Base-by-base conservation (phyloP, 2,329 filamentous ascomycete species). In the Setomelanomma holmii region DNA sequence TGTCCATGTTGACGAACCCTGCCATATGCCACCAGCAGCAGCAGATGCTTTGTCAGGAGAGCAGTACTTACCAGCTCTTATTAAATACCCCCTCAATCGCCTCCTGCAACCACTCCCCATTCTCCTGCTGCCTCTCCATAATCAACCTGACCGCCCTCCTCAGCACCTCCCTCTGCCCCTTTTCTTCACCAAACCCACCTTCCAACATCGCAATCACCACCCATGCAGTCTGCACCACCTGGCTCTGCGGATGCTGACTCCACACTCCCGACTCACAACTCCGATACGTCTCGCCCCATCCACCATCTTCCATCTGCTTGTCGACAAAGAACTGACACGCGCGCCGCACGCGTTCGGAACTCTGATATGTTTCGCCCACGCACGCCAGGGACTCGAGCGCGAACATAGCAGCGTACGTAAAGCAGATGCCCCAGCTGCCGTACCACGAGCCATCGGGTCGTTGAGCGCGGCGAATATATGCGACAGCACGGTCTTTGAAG, bases 11-110 rank as follows among this genome's bases (percentile, higher is more conserved):
- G n/a, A 12, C 22, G 19, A 6, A 1, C 1, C n/a, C 24, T 36
- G 16, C 4, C 3, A n/a, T 36, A 16, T 17, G 12, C 24, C 24
- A 30, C 24, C n/a, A 36, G 14, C 34, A n/a, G 14, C 27, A 14
- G 10, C 27, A 30, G 27, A 30, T 14, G 3, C 5, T 30, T 14
- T 10, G 27, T 14, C 8, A 7, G 36, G 19, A 44, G 4, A 17
- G 19, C 6, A n/a, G 34, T 8, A 83, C 84, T 78, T 74, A 88
- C 86, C 93, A 98, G 68, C 88, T 95, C 80, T 97, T 96, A 78
- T 99, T 99, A 78, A 99, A 99, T 10, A 99, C 95, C 2, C 95
- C 95, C 75, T 99, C 95, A 65, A 99, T 98, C 1, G 89, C 88
- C 75, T 98, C 95, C 72, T 97, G 93, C 61, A 90, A 73, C 95